Evolutionary conservation across 2,329 filamentous ascomycete genomes (phyloP), one percentile per base, ranked within the genome.

Genomic region (Stachybotrys chartarum): DNA sequence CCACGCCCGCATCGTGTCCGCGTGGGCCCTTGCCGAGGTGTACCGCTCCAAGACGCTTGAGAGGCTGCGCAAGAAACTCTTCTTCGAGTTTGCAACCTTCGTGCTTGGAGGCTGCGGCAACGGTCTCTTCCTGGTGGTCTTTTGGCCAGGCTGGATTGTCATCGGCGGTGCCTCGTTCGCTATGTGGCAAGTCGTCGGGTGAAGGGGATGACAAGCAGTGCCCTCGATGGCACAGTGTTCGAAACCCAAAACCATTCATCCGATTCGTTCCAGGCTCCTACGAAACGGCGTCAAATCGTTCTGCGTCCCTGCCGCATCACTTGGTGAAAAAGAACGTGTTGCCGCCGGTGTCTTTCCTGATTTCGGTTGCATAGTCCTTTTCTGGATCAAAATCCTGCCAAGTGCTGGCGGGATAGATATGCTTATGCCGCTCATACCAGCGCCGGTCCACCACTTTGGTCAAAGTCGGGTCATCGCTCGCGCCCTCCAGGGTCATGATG

Each of bases 341-440:
- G 12, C 94, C 94, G 55, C 91, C 86, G 12, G 82, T 82, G 73
- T 99, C 94, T 65, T 91, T 88, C 63, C 90, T 83, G 45, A 92
- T 82, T 62, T 90, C 84, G 60, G 78, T 81, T 66, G 84, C 81
- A 74, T 96, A 96, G 64, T 97, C 89, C 71, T 88, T 90, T 58
- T 90, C 90, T 0, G 91, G 88, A 61, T 96, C 92, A 69, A 96
- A 99, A 59, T 96, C 89, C 64, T 92, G 90, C 94, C 94, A 99
- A 50, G 93, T 82, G 68, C 90, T 97, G 18, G 93, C 93, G 0
- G 94, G 94, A 69, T 93, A 99, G 56, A 99, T 97, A 71, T 99
- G 94, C 73, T 97, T 99, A 70, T 97, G 97, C 66, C 86, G 84
- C 76, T 97, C 91, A 70, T 97, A 99, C 94, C 94, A 99, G 57